Base-by-base conservation (phyloP, 2,329 filamentous ascomycete species). In the Fusarium secorum region DNA sequence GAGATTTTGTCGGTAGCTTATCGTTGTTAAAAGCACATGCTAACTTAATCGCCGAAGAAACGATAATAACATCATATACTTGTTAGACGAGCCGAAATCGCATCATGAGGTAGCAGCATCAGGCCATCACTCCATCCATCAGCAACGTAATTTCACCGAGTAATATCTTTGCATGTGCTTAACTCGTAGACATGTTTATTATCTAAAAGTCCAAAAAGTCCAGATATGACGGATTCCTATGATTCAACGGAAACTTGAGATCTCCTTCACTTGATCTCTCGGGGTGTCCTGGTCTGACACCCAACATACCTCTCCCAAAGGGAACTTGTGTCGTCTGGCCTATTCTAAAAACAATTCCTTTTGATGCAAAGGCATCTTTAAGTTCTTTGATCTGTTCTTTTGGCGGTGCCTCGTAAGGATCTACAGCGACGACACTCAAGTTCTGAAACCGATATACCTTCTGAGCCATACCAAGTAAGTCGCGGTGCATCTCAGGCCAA, bases 221-320 rank as follows among this genome's bases (percentile, higher is more conserved):
- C 36, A 72, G 36, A 33, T 68, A 61, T 30, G 66, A 66, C 28
- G 39, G 62, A 33, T 64, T 59, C 42, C 56, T 64, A 61, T 69
- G 58, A 30, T 67, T 57, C 22, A 76, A 45, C 11, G 68, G 71
- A 54, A 76, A 76, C 36, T 65, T 66, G 49, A 76, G 61, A 42
- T 74, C 59, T 35, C 53, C 66, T 15, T 49, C 63, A 36, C 65
- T 61, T 7, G 56, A 54, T 7, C 68, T 70, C n/a, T 70, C 35
- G 1, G 70, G 60, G 30, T 76, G 68, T 8, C 75, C 75, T 46
- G 75, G 74, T 6, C 75, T 69, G 20, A 70, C 75, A 7, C 74
- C 75, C 28, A 76, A 49, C 74, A 76, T 76, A 1, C 75, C 75
- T 41, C 75, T 70, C 1, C 74, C 75, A 51, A 76, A 76, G 2